These are phyloP conservation scores for Teratosphaeriaceae sp. DNA, from an alignment of 2,329 filamentous ascomycete species.

Conservation along the genomic window DNA sequence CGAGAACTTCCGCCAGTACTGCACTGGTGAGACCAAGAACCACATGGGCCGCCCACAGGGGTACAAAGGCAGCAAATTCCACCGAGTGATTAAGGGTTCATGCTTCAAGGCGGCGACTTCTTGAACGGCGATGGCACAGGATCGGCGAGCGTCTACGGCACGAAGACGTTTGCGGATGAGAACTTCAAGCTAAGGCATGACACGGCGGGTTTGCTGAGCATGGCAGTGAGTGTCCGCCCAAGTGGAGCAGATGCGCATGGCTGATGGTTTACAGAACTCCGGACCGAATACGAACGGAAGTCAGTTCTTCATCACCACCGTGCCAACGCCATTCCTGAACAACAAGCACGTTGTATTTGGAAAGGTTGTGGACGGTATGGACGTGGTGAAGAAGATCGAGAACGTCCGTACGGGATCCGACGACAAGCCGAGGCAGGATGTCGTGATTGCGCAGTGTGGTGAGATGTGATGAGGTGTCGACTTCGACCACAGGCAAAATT, in stretches of 20 bases:
- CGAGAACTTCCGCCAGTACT: conserved; percentile 92
- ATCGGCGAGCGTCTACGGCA: conserved; percentile 78
- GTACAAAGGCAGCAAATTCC: conserved; percentile 92
- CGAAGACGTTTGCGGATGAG: conserved; percentile 79
- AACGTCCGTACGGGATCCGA: conserved; percentile 74
- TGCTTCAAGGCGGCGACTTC: conserved; percentile 97
- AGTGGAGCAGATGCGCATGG: not conserved
- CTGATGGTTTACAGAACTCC: conserved; percentile 56
- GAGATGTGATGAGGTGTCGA: no score
- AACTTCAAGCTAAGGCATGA: conserved; percentile 80
- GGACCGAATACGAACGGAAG: conserved; percentile 89
- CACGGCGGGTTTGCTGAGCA: conserved; percentile 72
- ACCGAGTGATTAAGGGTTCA: conserved; percentile 92
- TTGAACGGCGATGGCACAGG: conserved; percentile 89
- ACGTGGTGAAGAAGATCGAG: conserved; percentile 88
- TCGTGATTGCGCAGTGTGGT: conserved; percentile 79
- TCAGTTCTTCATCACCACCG: conserved; percentile 96
- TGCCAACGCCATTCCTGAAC: conserved; percentile 79
- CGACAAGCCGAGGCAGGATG: conserved; percentile 79
- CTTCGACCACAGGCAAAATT: no score
- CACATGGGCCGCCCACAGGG: conserved; percentile 71
- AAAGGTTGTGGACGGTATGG: conserved; percentile 80
- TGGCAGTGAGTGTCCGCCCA: conserved; percentile 63
- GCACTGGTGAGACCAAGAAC: conserved; percentile 86
- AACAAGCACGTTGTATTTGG: conserved; percentile 95